Evolutionary conservation across 306 rosid species (phyloP).

Genomic region (Vicia villosa): DNA sequence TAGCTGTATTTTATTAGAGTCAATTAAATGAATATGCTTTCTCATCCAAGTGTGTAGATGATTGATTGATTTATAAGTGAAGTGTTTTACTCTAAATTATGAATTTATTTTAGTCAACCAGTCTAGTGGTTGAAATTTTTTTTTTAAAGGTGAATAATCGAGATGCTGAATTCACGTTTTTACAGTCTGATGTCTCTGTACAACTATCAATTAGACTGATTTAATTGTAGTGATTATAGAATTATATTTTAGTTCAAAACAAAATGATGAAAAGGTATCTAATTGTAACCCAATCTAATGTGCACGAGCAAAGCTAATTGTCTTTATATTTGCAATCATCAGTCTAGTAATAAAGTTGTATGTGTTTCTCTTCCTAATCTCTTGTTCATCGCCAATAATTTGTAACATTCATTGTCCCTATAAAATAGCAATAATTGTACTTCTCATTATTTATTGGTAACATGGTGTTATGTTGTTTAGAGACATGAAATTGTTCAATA

Average conservation of each 20-base stretch:
- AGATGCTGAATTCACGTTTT: no score
- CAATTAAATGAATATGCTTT: no score
- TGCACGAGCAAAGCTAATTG: conserved; percentile 31
- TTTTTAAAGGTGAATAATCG: no score
- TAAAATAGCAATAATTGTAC: conserved; percentile 37
- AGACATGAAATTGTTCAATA: conserved; percentile 32
- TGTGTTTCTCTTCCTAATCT: not conserved
- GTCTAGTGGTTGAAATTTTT: no score
- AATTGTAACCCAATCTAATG: conserved; percentile 27
- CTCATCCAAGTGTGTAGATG: not conserved
- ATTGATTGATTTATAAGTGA: no score
- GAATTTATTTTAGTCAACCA: no score
- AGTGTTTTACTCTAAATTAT: no score
- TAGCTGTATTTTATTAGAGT: conserved; percentile 17
- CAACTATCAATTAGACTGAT: no score
- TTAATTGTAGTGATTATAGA: not conserved
- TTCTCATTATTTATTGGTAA: conserved; percentile 41
- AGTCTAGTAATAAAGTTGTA: conserved; percentile 21
- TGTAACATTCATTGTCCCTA: conserved; percentile 8
- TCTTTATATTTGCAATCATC: conserved; percentile 28
- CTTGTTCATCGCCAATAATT: conserved; percentile 35
- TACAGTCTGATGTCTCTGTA: no score
- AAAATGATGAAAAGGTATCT: conserved; percentile 26
- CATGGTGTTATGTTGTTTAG: conserved; percentile 30
- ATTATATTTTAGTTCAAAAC: not conserved